phyloP scores from a whole-genome alignment of 352 stramenopile species.

The Globisporangium barbulae region DNA sequence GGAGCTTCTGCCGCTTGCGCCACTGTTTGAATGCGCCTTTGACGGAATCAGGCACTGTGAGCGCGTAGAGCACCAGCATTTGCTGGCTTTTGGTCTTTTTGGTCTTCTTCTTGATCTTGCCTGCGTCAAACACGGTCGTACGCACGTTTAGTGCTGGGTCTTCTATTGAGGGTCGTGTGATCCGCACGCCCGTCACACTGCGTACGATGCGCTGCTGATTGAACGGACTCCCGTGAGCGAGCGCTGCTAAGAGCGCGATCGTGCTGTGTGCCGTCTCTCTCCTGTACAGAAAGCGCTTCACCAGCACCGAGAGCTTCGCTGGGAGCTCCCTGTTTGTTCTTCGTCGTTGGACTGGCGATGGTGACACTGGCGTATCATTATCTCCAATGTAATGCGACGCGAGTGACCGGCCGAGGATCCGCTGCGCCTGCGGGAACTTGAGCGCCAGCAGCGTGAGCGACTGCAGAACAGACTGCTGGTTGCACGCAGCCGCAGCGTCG shows the following conservation, averaged over 20 bases:
- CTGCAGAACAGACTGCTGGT: constrained; percentile 26
- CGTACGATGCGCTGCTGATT: constrained; percentile 47
- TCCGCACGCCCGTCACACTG: constrained; percentile 26
- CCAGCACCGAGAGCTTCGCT: constrained; percentile 21
- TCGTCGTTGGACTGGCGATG: neutral
- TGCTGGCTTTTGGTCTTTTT: neutral
- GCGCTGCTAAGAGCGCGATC: constrained; percentile 28
- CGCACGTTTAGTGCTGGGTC: neutral
- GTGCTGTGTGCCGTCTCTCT: constrained; percentile 21
- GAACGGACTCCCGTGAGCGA: constrained; percentile 27
- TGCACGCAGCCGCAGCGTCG: constrained; percentile 8
- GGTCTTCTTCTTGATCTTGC: constrained; percentile 19
- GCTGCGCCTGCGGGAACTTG: constrained; percentile 26
- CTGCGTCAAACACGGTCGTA: constrained; percentile 13
- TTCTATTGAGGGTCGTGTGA: constrained; percentile 6
- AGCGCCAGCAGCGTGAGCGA: constrained; percentile 31
- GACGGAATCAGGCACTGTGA: constrained; percentile 32
- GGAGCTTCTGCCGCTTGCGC: constrained; percentile 31
- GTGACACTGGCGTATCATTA: neutral
- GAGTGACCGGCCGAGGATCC: constrained; percentile 26
- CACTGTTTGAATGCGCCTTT: constrained; percentile 37
- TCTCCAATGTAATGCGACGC: neutral
- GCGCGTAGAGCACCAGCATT: constrained; percentile 20
- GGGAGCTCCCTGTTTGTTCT: neutral
- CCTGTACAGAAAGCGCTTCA: constrained; percentile 34